These are phyloP conservation scores for Dictyophora rubrovolvata DNA, from an alignment of 768 basidiomycete species.

Conservation along the genomic window DNA sequence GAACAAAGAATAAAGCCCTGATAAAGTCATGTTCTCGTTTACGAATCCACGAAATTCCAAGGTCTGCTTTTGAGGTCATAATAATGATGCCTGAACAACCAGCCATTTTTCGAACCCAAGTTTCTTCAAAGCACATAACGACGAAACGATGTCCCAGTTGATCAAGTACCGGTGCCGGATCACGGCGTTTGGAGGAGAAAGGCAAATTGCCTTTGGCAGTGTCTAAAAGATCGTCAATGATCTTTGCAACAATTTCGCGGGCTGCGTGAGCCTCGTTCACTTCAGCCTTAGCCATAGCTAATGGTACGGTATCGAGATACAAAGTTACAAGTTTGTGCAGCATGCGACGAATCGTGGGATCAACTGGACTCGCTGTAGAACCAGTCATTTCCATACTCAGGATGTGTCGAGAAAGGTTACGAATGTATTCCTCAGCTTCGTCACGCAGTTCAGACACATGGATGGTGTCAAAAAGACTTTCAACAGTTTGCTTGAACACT, in stretches of 20 bases:
- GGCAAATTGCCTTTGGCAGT: slow-evolving; percentile 40
- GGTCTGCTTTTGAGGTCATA: slow-evolving; percentile 57
- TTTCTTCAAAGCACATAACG: slow-evolving; percentile 81
- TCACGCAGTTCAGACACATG: slow-evolving; percentile 58
- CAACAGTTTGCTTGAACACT: slow-evolving; percentile 57
- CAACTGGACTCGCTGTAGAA: slow-evolving; percentile 34
- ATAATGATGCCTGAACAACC: slow-evolving; percentile 81
- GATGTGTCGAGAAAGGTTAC: slow-evolving; percentile 56
- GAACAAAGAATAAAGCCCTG: slow-evolving; percentile 78
- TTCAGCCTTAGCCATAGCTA: slow-evolving; percentile 61
- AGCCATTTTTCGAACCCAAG: slow-evolving; percentile 83
- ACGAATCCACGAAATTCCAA: slow-evolving; percentile 70
- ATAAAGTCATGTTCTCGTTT: slow-evolving; percentile 86
- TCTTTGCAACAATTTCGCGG: slow-evolving; percentile 44
- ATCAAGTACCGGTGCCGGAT: slow-evolving; percentile 61
- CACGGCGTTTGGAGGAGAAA: slow-evolving; percentile 30
- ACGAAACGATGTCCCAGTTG: slow-evolving; percentile 77
- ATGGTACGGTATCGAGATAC: slow-evolving; percentile 73
- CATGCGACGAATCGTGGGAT: slow-evolving; percentile 39
- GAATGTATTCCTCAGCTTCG: slow-evolving; percentile 60
- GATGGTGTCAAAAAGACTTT: slow-evolving; percentile 71
- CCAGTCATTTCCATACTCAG: slow-evolving; percentile 69
- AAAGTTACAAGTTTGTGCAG: slow-evolving; percentile 52
- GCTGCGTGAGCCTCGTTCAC: slow-evolving; percentile 50
- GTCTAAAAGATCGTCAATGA: slow-evolving; percentile 58